Percentiles rank a stretch among this genome's conserved stretches.
Conservation (phyloP, 1,139 yeast species). For the Eremothecium gossypii region DNA sequence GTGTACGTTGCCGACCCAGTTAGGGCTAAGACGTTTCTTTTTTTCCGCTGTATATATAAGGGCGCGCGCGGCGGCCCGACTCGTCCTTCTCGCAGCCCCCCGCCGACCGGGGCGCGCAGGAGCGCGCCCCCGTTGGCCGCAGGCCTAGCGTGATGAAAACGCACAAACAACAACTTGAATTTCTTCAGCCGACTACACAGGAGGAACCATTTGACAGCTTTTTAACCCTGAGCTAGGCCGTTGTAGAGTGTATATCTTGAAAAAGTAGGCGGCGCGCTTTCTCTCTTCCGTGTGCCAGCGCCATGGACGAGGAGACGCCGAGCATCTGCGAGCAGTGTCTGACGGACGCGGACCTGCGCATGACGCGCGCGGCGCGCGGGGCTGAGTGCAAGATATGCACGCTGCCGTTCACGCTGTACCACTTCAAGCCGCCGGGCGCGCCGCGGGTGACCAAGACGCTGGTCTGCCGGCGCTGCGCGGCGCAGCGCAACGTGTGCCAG, state of each 20-base stretch:
- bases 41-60: no score
- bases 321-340: conserved; percentile 59
- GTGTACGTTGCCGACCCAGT: no score
- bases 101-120: no score
- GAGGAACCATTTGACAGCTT: conserved; percentile 34
- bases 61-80: no score
- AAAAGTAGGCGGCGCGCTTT: no score
- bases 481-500: conserved; percentile 77
- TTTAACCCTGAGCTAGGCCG: conserved; percentile 30
- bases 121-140: no score
- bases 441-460: conserved; percentile 20
- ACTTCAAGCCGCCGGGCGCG: conserved; percentile 45
- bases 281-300: no score
- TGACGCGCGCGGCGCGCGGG: conserved; percentile 68
- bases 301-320: conserved; percentile 9
- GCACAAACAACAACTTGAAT: conserved; percentile 38
- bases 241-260: no score
- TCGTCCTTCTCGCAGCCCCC: no score
- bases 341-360: conserved; percentile 47
- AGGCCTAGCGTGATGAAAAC: conserved; percentile 31
- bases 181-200: conserved; percentile 36
- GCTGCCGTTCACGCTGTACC: conserved; percentile 70
- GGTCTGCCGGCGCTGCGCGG: conserved; percentile 72
- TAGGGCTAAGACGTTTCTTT: no score
- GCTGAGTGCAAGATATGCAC: conserved; percentile 75